These are phyloP conservation scores for Phytophthora sojae DNA, from an alignment of 352 stramenopile species.

Conservation along the genomic window DNA sequence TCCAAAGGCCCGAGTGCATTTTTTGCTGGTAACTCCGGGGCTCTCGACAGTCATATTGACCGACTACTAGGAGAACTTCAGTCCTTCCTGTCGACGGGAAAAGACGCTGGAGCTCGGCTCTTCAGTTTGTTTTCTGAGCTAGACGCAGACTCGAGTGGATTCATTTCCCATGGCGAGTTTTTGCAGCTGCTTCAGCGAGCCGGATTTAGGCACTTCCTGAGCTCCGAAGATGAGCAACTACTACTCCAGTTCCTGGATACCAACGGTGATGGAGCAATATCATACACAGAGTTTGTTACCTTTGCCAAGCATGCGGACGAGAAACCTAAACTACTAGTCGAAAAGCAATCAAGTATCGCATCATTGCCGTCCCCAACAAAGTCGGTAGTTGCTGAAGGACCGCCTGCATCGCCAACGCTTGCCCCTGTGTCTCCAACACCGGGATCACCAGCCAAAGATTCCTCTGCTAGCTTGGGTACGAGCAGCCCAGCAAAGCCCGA, in stretches of 20 bases:
- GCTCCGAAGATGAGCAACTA: constrained; percentile 65
- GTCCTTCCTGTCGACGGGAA: constrained; percentile 63
- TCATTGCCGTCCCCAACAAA: constrained; percentile 31
- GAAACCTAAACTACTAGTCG: constrained; percentile 39
- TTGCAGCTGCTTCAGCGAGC: constrained; percentile 68
- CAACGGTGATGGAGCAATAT: constrained; percentile 68
- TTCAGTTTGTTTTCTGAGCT: constrained; percentile 63
- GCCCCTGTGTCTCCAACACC: constrained; percentile 9
- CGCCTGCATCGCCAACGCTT: constrained; percentile 13
- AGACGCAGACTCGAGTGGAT: constrained; percentile 60
- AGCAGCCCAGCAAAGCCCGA: constrained; percentile 13
- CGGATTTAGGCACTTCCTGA: constrained; percentile 66
- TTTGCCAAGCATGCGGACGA: constrained; percentile 62
- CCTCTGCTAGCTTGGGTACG: constrained; percentile 6
- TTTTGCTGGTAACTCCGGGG: constrained; percentile 45
- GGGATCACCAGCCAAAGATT: constrained; percentile 25
- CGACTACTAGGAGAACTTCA: constrained; percentile 66
- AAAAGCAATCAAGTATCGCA: constrained; percentile 25
- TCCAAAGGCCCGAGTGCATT: constrained; percentile 56
- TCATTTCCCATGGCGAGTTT: constrained; percentile 72
- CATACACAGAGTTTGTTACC: constrained; percentile 72
- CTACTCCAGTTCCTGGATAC: constrained; percentile 76
- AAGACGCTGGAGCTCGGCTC: constrained; percentile 56
- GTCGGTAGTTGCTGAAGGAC: constrained; percentile 18
- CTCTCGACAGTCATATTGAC: constrained; percentile 64